Evolutionary conservation across 2,329 filamentous ascomycete genomes (phyloP).

Genomic region (Claviceps digitariae): DNA sequence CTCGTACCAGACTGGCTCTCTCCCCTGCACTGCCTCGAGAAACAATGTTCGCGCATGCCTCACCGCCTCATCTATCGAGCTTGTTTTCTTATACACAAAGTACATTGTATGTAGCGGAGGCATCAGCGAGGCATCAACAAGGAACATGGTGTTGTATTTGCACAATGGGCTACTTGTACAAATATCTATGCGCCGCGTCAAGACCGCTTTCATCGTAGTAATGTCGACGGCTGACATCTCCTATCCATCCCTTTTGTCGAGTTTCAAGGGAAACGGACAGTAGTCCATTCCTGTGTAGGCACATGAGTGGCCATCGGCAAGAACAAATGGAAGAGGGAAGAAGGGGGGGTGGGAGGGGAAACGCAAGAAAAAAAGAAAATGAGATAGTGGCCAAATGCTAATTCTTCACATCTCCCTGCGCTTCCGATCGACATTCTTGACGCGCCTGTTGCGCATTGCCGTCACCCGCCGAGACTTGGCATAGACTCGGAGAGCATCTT

Average conservation of each 20-base stretch:
- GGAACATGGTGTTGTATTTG: not conserved
- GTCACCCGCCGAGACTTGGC: constrained; percentile 49
- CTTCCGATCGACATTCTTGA: constrained; percentile 35
- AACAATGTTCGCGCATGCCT: too few relatives aligned
- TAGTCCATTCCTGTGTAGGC: too few relatives aligned
- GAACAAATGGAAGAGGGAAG: not conserved
- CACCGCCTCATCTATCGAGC: too few relatives aligned
- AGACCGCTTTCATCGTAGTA: not conserved
- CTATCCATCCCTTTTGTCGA: not conserved
- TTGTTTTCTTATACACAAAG: too few relatives aligned
- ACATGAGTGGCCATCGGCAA: too few relatives aligned
- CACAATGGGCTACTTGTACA: not conserved
- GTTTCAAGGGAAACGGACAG: too few relatives aligned
- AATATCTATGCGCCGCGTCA: not conserved
- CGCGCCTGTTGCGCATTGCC: constrained; percentile 38
- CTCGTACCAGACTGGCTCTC: too few relatives aligned
- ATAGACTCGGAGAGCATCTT: constrained; percentile 50
- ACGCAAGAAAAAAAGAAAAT: not conserved
- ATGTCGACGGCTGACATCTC: not conserved
- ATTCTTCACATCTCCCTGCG: constrained; percentile 8
- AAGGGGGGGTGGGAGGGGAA: not conserved
- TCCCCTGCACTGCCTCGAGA: too few relatives aligned
- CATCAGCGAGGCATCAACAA: not conserved
- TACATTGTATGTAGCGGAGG: too few relatives aligned
- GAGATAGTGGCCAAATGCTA: too few relatives aligned